Evolutionary conservation across 169 alveolate species (phyloP), one percentile per base, ranked within the genome.

Genomic region (Amoebophrya sp.): DNA sequence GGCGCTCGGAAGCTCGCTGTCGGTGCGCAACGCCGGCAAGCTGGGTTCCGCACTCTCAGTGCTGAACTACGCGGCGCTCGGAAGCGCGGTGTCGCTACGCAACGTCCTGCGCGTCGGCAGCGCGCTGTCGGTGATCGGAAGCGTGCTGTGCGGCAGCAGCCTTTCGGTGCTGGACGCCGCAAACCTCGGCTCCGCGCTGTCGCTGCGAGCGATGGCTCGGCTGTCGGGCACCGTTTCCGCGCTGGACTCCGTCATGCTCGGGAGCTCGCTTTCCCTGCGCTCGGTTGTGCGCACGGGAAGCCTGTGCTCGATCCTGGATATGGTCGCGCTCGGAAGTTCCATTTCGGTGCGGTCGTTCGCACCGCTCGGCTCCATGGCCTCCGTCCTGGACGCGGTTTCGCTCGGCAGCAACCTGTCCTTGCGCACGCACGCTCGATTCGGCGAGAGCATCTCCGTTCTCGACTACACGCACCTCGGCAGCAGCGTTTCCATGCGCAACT

Each of bases 391-490:
- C 39, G 40, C 4, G 7, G 58, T 40, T 0, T 0, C 15, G 13
- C 67, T 88, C 39, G 90, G 90, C 1, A 39, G 67, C 15, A 39
- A 13, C 40, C 29, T 88, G 58, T 40, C 69, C 16, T 38, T 88
- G 34, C 41, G 90, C 40, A 26, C 69, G 39, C 40, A 18, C 90
- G 67, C 90, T n/a, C 41, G 90, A 2, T 38, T 88, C n/a, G 90
- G 90, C 38, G 67, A 18, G 18, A 45, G 40, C 26, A 26, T 87
- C 42, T 87, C 89, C 40, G 40, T 87, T 38, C 48, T 87, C 31
- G 89, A 87, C 89, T 38, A 87, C 89, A 34, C 40, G 18, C 89
- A 87, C 18, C 41, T 87, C 45, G 89, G 89, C 41, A 87, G 89
- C 26, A 26, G 48, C n/a, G 1, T 87, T 18, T 87, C 89, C 40